Evolutionary conservation across 257 asterid genomes (phyloP).

Genomic region (Jacaranda mimosifolia): DNA sequence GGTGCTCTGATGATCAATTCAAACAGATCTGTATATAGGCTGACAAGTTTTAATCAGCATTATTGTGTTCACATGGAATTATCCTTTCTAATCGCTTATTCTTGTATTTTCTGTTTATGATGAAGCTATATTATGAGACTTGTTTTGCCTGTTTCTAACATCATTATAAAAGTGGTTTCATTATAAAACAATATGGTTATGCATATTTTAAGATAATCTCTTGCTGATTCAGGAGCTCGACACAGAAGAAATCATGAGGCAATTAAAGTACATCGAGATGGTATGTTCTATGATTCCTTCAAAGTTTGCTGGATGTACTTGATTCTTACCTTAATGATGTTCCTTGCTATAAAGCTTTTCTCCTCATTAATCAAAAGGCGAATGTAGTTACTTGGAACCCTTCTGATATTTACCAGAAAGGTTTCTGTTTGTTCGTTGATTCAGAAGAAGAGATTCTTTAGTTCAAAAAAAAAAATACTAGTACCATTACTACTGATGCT

Average conservation of each 20-base stretch:
- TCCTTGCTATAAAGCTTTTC: too few species aligned
- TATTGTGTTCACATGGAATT: not conserved
- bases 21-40: too few species aligned
- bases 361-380: too few species aligned
- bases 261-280: constrained; percentile 80
- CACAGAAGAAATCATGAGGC: constrained; percentile 82
- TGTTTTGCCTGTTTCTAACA: constrained; percentile 24
- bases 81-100: not conserved
- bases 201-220: constrained; percentile 12
- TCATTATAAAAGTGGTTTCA: not conserved
- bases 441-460: too few species aligned
- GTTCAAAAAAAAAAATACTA: too few species aligned
- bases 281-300: constrained; percentile 46
- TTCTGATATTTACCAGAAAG: too few species aligned
- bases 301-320: not conserved
- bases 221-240: constrained; percentile 75
- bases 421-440: too few species aligned
- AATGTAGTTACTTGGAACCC: too few species aligned
- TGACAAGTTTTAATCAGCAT: too few species aligned
- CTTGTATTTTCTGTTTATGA: not conserved
- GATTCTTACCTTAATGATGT: not conserved
- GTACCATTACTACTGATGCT: too few species aligned
- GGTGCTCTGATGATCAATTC: too few species aligned
- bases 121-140: not conserved
- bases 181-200: constrained; percentile 1